phyloP scores from a whole-genome alignment of 2,329 filamentous ascomycete genomes.

The Diaporthe velutina region DNA sequence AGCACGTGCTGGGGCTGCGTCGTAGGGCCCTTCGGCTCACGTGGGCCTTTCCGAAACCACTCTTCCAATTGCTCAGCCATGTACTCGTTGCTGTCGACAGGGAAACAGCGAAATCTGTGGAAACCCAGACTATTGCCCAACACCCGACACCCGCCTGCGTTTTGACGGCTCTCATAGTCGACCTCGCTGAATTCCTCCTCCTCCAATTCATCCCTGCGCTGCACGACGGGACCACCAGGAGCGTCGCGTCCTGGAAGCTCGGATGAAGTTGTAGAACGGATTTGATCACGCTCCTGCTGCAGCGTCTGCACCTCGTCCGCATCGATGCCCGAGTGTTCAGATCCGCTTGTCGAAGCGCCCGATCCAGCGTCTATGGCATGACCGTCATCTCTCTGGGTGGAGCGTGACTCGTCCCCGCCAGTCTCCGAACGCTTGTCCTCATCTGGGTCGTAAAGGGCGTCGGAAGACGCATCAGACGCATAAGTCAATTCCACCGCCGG shows the following conservation, averaged over 20 bases:
- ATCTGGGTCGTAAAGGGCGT: no score
- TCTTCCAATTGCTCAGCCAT: not conserved
- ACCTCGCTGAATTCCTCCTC: not conserved
- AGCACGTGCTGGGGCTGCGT: not conserved
- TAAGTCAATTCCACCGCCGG: not conserved
- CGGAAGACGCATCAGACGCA: no score
- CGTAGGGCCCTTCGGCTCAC: not conserved
- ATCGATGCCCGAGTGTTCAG: not conserved
- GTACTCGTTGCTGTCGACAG: rapidly evolving
- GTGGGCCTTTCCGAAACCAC: not conserved
- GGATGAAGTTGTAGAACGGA: not conserved
- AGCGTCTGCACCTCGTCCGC: not conserved
- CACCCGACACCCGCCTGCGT: not conserved
- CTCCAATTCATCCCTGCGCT: not conserved
- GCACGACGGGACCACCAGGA: not conserved
- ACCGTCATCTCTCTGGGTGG: not conserved
- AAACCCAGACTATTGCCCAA: not conserved
- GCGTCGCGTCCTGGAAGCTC: not conserved
- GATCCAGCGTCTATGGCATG: not conserved
- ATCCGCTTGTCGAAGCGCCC: rapidly evolving
- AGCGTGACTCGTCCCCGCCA: not conserved
- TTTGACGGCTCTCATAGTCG: not conserved
- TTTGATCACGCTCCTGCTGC: not conserved
- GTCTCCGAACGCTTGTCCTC: not conserved
- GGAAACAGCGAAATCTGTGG: not conserved